A percentile compares a stretch with the other conserved stretches of the same genome.
These are phyloP conservation scores for Capsella bursapastoris DNA, from an alignment of 345 rosid species.

Conservation along the genomic window DNA sequence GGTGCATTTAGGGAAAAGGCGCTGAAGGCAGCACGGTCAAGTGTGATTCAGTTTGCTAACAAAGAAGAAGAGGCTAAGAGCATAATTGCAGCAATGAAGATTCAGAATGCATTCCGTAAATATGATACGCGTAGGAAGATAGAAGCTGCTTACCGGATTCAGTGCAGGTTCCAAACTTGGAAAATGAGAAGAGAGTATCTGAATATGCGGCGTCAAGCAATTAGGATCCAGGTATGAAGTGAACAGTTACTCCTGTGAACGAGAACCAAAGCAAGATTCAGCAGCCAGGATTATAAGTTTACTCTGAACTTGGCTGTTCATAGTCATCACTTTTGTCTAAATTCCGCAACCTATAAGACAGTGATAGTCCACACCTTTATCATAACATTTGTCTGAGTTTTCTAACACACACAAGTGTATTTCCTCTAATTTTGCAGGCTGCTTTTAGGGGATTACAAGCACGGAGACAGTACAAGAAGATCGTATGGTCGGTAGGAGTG, in stretches of 20 bases:
- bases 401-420: background rate
- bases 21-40: slow-evolving; percentile 54
- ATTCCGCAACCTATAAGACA: background rate
- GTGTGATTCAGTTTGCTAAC: slow-evolving; percentile 50
- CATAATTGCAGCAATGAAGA: slow-evolving; percentile 91
- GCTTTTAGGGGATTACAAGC: slow-evolving; percentile 85
- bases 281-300: slow-evolving; percentile 10
- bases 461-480: slow-evolving; percentile 77
- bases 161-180: slow-evolving; percentile 89
- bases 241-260: background rate
- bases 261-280: background rate
- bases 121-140: slow-evolving; percentile 65
- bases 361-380: background rate
- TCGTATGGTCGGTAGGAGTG: slow-evolving; percentile 92
- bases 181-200: slow-evolving; percentile 73
- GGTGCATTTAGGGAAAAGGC: slow-evolving; percentile 86
- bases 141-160: slow-evolving; percentile 86
- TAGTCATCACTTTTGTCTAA: background rate
- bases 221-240: slow-evolving; percentile 79
- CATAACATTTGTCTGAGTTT: slow-evolving; percentile 18
- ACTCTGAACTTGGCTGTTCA: slow-evolving; percentile 2
- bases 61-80: slow-evolving; percentile 70
- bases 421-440: slow-evolving; percentile 55
- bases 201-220: slow-evolving; percentile 70
- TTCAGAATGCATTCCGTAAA: slow-evolving; percentile 92